Evolutionary conservation across 2,329 filamentous ascomycete genomes (phyloP).

Genomic region (Ceratocystiopsis brevicomis): DNA sequence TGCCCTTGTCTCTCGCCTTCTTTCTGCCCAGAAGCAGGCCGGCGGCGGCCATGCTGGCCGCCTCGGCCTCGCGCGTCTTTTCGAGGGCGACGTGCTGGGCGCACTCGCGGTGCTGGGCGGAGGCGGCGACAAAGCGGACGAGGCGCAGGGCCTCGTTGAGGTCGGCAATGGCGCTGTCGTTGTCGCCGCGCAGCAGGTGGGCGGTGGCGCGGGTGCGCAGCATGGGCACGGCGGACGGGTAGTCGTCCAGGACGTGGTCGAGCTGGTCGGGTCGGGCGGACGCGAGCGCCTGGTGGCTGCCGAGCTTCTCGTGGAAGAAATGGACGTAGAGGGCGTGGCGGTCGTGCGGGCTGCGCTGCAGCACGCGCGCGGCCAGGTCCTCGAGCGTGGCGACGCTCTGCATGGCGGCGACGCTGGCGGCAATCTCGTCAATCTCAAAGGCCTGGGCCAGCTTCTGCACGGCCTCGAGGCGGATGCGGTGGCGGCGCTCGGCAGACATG

Average conservation of each 20-base stretch:
- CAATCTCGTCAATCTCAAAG: conserved; percentile 67
- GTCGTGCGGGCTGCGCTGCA: conserved; percentile 48
- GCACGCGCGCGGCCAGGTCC: conserved; percentile 53
- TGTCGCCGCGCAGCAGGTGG: conserved; percentile 57
- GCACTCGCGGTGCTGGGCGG: conserved; percentile 21
- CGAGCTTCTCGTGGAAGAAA: conserved; percentile 83
- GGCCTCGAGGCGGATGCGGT: conserved; percentile 63
- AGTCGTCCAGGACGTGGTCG: conserved; percentile 42
- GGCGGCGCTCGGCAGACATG: conserved; percentile 57
- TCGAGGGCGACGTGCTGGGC: conserved; percentile 11
- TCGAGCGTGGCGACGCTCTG: conserved; percentile 61
- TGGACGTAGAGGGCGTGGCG: conserved; percentile 72
- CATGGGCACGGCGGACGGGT: conserved; percentile 42
- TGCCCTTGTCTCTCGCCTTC: neutral
- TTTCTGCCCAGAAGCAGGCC: too few species aligned
- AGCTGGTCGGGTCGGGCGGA: conserved; percentile 20
- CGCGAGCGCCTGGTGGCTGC: conserved; percentile 33
- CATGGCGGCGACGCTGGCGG: conserved; percentile 68
- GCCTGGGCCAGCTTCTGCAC: conserved; percentile 59
- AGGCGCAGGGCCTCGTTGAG: conserved; percentile 45
- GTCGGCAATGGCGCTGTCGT: conserved; percentile 48
- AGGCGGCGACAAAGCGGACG: conserved; percentile 31
- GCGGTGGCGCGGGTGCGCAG: conserved; percentile 57
- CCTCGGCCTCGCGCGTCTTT: conserved; percentile 8
- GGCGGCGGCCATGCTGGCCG: neutral